Conservation (phyloP, 1,139 yeast species). For the Kodamaea fungicola region DNA sequence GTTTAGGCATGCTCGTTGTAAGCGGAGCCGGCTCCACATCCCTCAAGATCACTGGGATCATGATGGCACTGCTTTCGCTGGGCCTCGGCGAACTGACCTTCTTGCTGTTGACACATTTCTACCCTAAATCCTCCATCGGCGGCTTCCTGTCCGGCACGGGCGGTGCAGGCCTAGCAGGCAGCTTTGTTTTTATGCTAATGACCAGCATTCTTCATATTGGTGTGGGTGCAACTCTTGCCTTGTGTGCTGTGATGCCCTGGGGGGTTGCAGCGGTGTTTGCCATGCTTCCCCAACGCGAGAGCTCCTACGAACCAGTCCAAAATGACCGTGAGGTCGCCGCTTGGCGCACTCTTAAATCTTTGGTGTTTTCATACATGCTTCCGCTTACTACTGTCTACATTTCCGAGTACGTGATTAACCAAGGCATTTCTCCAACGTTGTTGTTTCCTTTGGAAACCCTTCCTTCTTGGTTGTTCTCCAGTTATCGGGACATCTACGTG, state of each 20-base stretch:
- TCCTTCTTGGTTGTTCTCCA: slow-evolving; percentile 55
- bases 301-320: not conserved
- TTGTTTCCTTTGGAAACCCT: slow-evolving; percentile 68
- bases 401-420: slow-evolving; percentile 85
- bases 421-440: slow-evolving; percentile 85
- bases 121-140: slow-evolving; percentile 56
- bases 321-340: not conserved
- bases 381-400: slow-evolving; percentile 82
- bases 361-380: slow-evolving; percentile 69
- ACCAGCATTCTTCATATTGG: slow-evolving; percentile 34
- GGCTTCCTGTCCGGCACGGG: slow-evolving; percentile 97
- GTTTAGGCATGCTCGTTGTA: slow-evolving; percentile 73
- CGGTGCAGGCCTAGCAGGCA: slow-evolving; percentile 87
- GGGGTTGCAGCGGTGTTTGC: slow-evolving; percentile 30
- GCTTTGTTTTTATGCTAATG: slow-evolving; percentile 44
- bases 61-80: slow-evolving; percentile 76
- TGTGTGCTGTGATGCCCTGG: slow-evolving; percentile 35
- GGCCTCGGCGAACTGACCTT: slow-evolving; percentile 92
- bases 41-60: slow-evolving; percentile 62
- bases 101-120: slow-evolving; percentile 76
- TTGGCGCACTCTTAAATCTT: slow-evolving; percentile 37
- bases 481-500: slow-evolving; percentile 84
- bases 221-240: slow-evolving; percentile 29
- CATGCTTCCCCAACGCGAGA: slow-evolving; percentile 18
- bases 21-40: slow-evolving; percentile 39